Conservation (phyloP, 139 green algal species). For the Coelastrella sp. region DNA sequence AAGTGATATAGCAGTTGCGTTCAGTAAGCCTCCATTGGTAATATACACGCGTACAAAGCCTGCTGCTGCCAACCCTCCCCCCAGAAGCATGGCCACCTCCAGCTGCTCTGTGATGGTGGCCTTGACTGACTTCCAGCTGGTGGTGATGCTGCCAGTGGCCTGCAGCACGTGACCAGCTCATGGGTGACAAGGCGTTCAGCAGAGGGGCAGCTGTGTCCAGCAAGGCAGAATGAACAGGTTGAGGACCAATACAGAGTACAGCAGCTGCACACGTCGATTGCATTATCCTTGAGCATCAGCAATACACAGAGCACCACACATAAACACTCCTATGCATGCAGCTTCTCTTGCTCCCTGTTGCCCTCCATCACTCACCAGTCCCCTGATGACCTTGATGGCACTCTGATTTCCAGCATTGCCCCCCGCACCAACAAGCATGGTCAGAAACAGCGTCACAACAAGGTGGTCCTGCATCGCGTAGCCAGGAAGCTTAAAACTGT, state of each 20-base stretch:
- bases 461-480: conserved; percentile 82
- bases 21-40: conserved; percentile 75
- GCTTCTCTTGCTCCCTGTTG: no score
- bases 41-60: conserved; percentile 86
- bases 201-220: neutral
- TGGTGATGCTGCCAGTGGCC: conserved; percentile 44
- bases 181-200: neutral
- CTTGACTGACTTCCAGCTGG: conserved; percentile 26
- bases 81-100: conserved; percentile 82
- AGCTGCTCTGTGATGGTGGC: conserved; percentile 79
- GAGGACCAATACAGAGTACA: no score
- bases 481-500: no score
- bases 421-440: conserved; percentile 88
- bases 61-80: conserved; percentile 67
- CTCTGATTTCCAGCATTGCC: conserved; percentile 89
- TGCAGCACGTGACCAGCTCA: neutral
- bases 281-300: no score
- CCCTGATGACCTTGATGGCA: conserved; percentile 93
- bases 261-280: no score
- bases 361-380: conserved; percentile 74
- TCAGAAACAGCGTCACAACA: conserved; percentile 94
- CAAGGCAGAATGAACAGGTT: conserved; percentile 46
- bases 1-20: conserved; percentile 81
- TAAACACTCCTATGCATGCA: no score
- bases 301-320: no score